Conservation (phyloP, 2,329 filamentous ascomycete genomes). For the Thielaviopsis populi region DNA sequence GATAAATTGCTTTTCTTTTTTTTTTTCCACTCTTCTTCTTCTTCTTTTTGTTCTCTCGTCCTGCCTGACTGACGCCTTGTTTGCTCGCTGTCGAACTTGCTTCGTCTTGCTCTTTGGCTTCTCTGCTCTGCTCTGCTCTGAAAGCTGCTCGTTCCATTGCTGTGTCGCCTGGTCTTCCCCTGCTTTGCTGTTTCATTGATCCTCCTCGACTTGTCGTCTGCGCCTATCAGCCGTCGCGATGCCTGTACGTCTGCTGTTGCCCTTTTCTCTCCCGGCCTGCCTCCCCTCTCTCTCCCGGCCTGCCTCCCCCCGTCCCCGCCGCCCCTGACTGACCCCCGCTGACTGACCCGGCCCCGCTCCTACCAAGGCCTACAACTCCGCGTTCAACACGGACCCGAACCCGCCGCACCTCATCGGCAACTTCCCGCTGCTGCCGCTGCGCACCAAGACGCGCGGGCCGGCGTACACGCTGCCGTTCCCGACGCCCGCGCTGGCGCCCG, state of each 20-base stretch:
- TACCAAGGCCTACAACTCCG: conserved; percentile 98
- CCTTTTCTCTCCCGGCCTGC: background rate
- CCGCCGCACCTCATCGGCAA: conserved; percentile 55
- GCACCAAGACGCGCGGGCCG: conserved; percentile 88
- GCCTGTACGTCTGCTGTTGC: background rate
- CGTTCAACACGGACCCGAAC: conserved; percentile 76
- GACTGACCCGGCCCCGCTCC: conserved; percentile 12
- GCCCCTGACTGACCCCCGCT: no score
- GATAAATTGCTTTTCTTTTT: background rate
- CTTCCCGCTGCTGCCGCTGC: conserved; percentile 85
- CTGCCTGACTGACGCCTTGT: background rate
- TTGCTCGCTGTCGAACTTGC: no score
- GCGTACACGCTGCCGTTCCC: conserved; percentile 65
- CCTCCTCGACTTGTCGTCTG: background rate
- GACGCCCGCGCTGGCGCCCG: conserved; percentile 39
- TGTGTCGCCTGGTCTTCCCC: no score
- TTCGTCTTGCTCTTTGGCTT: no score
- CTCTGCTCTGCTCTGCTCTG: background rate
- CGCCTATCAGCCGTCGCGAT: background rate
- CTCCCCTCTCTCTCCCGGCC: background rate
- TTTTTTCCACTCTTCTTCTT: background rate
- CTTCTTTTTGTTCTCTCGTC: background rate
- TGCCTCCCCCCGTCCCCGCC: background rate
- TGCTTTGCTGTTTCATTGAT: background rate
- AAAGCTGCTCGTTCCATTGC: no score